Conservation (phyloP, 1,139 yeast genomes). For the Geotrichum phurueaensis region DNA sequence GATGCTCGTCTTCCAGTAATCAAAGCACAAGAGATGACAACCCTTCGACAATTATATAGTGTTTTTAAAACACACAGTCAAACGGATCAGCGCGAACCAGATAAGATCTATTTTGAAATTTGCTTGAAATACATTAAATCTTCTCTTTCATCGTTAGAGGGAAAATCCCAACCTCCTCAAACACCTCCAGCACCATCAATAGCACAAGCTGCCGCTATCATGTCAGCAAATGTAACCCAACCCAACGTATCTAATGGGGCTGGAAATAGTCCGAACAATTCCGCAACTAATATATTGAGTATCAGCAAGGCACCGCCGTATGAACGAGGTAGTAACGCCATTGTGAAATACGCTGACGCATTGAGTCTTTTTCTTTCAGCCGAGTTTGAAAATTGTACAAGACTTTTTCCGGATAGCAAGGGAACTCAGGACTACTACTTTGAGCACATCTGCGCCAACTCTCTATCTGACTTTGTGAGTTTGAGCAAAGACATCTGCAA, state of each 20-base stretch:
- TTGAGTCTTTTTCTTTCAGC: conserved; percentile 41
- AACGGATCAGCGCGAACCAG: conserved; percentile 37
- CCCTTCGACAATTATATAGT: conserved; percentile 21
- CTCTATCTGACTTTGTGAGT: conserved; percentile 36
- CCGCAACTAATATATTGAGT: conserved; percentile 11
- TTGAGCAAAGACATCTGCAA: conserved; percentile 36
- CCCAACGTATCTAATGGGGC: background rate
- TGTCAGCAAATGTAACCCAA: conserved; percentile 27
- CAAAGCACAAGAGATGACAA: conserved; percentile 17
- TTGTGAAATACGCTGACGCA: conserved; percentile 50
- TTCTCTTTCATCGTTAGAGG: conserved; percentile 39
- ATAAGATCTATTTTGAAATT: conserved; percentile 42
- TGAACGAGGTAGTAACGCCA: conserved; percentile 60
- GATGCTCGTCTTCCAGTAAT: conserved; percentile 24
- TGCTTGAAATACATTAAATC: conserved; percentile 44
- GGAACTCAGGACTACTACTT: conserved; percentile 27
- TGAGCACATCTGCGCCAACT: conserved; percentile 38
- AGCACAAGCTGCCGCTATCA: conserved; percentile 6
- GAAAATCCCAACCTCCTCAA: conserved; percentile 9
- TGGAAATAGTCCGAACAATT: conserved; percentile 3
- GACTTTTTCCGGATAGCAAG: conserved; percentile 22
- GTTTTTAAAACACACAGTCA: conserved; percentile 35
- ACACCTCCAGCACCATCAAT: conserved; percentile 15
- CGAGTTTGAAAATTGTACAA: conserved; percentile 23
- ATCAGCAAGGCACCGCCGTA: conserved; percentile 41